Evolutionary conservation across 164 flowering plant genomes (phyloP), one percentile per base, ranked within the genome.

Genomic region (Kalanchoe fedtschenkoi): DNA sequence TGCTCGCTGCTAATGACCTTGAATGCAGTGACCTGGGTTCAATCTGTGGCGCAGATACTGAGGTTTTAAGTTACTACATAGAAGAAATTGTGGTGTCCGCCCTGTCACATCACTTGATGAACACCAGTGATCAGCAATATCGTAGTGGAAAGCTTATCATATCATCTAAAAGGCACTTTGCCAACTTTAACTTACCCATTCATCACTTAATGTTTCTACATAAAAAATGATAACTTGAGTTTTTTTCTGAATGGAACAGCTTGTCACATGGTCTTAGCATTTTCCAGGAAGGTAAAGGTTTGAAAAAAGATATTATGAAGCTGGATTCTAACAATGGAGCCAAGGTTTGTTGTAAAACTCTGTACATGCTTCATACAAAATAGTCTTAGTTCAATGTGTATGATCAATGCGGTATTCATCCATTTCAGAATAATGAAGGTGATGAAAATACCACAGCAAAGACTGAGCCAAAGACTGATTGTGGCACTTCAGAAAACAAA

Each of bases 1-100:
- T 77, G 10, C 77, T 80, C 24, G 77, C 83, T 21, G 75, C 72
- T 37, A 80, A 77, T 71, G 81, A 80, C 60, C 68, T 80, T 57
- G 79, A 75, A 28, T 80, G 83, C 62, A 79, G 75, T 62, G 83
- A 80, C 63, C 43, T 80, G 63, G 76, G 67, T 44, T 75, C 77
- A 17, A 75, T 80, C 65, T 80, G 77, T 41, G 71, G 65, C 13
- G 70, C 77, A 24, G 83, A 80, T 57, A 77, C 77, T 1, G 47
- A 75, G 70, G 66, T 69, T 37, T 71, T 80, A 16, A 63, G 83
- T 58, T 68, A 69, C 64, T 73, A 71, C 65, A 75, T 81, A 5
- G 71, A 76, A 61, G 82, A 75, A 58, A 73, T 73, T 66, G 76
- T 75, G 37, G 64, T 74, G 4, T 76, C 80, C 0, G 79, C 79